Evolutionary conservation across 2,329 filamentous ascomycete species (phyloP).

Genomic region (Blastomyces silverae): DNA sequence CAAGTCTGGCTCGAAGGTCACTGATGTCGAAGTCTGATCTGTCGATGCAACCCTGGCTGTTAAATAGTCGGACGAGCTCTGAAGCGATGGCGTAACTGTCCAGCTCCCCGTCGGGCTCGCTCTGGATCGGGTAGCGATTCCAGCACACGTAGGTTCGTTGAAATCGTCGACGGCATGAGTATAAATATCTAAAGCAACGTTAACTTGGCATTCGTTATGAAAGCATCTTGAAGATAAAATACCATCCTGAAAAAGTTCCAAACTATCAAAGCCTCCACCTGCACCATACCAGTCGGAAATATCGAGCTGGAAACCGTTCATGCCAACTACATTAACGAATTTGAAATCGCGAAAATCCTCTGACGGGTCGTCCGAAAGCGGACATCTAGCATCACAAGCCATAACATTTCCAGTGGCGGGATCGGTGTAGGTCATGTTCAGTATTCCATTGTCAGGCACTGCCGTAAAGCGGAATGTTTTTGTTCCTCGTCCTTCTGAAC

Average conservation of each 20-base stretch:
- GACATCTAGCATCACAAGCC: conserved; percentile 75
- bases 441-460: conserved; percentile 79
- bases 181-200: conserved; percentile 55
- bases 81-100: conserved; percentile 58
- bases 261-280: conserved; percentile 76
- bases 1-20: conserved; percentile 78
- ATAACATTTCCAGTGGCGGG: conserved; percentile 59
- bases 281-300: conserved; percentile 80
- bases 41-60: conserved; percentile 58
- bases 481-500: conserved; percentile 74
- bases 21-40: conserved; percentile 54
- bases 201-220: not conserved
- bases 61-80: conserved; percentile 67
- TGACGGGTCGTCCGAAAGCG: conserved; percentile 64
- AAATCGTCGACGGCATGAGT: conserved; percentile 78
- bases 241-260: conserved; percentile 76
- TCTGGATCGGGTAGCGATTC: conserved; percentile 56
- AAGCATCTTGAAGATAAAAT: conserved; percentile 25
- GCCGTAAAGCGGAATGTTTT: conserved; percentile 82
- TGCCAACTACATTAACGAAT: conserved; percentile 81
- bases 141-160: conserved; percentile 78
- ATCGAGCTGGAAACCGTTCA: conserved; percentile 79
- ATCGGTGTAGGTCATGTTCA: conserved; percentile 89
- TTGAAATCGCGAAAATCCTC: conserved; percentile 76
- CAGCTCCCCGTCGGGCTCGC: conserved; percentile 69